A percentile compares a stretch with the other conserved stretches of the same genome.
These are phyloP conservation scores for Citrullus colocynthis DNA, from an alignment of 306 rosid genomes.

Conservation along the genomic window DNA sequence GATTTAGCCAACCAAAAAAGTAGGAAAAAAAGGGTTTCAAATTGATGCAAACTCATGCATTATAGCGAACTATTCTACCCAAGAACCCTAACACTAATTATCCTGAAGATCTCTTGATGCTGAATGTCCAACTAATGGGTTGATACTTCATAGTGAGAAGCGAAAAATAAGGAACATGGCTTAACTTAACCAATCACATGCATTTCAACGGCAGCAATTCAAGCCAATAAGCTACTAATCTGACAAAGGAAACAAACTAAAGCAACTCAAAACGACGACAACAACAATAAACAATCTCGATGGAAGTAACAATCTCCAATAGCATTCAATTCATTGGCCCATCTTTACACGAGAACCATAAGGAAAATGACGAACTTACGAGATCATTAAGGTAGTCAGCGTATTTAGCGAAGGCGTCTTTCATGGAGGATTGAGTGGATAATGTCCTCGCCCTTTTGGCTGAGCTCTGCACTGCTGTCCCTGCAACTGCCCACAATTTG, in stretches of 20 bases:
- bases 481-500: slow-evolving; percentile 21
- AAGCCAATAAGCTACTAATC: background rate
- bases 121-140: background rate
- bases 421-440: slow-evolving; percentile 43
- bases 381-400: slow-evolving; percentile 59
- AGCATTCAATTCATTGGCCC: background rate
- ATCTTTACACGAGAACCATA: background rate
- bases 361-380: slow-evolving; percentile 22
- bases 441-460: slow-evolving; percentile 48
- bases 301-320: background rate
- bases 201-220: background rate
- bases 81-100: background rate
- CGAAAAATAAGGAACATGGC: background rate
- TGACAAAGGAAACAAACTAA: background rate
- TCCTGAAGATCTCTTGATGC: background rate
- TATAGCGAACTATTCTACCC: background rate
- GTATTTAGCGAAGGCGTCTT: slow-evolving; percentile 51
- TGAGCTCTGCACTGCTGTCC: slow-evolving; percentile 26
- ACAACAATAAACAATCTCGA: background rate
- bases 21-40: background rate
- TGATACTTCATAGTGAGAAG: background rate
- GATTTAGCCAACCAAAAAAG: background rate
- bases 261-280: background rate
- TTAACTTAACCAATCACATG: background rate
- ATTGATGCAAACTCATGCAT: background rate